phyloP scores from a whole-genome alignment of 495 filamentous ascomycete species.

The Pyrenula aspistea region DNA sequence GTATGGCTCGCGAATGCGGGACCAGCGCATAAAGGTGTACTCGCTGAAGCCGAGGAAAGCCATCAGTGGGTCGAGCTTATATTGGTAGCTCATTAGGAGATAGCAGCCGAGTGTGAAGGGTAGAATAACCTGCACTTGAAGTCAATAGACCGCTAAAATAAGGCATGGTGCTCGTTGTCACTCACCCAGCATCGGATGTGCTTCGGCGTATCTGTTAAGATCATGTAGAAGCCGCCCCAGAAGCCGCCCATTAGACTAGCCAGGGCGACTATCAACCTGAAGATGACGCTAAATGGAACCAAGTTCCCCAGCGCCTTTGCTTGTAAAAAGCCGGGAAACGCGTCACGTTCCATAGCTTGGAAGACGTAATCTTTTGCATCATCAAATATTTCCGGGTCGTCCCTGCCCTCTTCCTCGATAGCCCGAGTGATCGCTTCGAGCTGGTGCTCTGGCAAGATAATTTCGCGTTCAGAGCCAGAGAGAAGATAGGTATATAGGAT shows the following conservation, averaged over 20 bases:
- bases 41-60: constrained; percentile 84
- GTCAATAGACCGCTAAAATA: constrained; percentile 6
- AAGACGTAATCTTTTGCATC: constrained; percentile 98
- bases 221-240: constrained; percentile 86
- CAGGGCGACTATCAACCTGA: constrained; percentile 76
- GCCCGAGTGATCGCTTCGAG: constrained; percentile 65
- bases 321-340: constrained; percentile 90
- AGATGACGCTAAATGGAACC: constrained; percentile 73
- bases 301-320: constrained; percentile 92
- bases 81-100: constrained; percentile 79
- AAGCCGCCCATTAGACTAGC: constrained; percentile 80
- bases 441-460: constrained; percentile 79
- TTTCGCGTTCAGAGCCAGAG: constrained; percentile 87
- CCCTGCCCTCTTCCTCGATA: constrained; percentile 80
- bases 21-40: constrained; percentile 87
- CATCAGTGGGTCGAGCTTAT: constrained; percentile 83
- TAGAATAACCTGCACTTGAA: constrained; percentile 60
- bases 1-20: constrained; percentile 75
- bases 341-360: constrained; percentile 98
- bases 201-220: constrained; percentile 72
- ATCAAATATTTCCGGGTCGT: constrained; percentile 95
- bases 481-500: constrained; percentile 93
- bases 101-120: constrained; percentile 88
- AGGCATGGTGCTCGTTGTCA: background rate
- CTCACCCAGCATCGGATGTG: constrained; percentile 72